Evolutionary conservation across 805 yeast species (phyloP).

Genomic region (Ogataea corticis): DNA sequence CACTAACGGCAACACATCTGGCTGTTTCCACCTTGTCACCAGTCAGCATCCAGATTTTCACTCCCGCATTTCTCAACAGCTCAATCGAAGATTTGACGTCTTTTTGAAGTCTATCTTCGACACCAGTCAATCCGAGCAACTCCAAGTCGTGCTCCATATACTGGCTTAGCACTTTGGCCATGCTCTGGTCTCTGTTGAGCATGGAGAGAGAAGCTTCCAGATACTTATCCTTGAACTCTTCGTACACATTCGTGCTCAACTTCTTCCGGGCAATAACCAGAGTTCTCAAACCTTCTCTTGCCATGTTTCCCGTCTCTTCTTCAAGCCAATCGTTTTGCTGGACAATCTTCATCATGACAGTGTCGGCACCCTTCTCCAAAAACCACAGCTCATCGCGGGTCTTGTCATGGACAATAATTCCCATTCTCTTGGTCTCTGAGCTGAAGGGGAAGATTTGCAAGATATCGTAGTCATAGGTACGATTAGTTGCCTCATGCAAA

Average conservation of each 20-base stretch:
- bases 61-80: constrained; percentile 90
- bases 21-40: constrained; percentile 99
- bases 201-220: constrained; percentile 74
- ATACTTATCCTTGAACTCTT: constrained; percentile 64
- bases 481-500: constrained; percentile 58
- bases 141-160: constrained; percentile 83
- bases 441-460: constrained; percentile 89
- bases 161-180: constrained; percentile 66
- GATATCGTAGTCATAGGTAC: constrained; percentile 59
- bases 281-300: constrained; percentile 95
- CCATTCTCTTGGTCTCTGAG: constrained; percentile 96
- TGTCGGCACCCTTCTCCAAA: constrained; percentile 92
- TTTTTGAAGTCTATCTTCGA: constrained; percentile 89
- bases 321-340: constrained; percentile 92
- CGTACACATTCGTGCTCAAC: constrained; percentile 53
- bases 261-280: constrained; percentile 89
- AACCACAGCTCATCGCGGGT: constrained; percentile 77
- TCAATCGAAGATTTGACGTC: constrained; percentile 93
- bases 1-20: constrained; percentile 94
- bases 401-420: constrained; percentile 70
- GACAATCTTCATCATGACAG: constrained; percentile 85
- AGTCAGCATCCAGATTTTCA: constrained; percentile 98
- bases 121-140: constrained; percentile 91
- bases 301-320: constrained; percentile 97
- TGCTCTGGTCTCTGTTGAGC: constrained; percentile 72